phyloP scores from a whole-genome alignment of 371 early-diverging fungal genomes.

The Nematocida sp. region DNA sequence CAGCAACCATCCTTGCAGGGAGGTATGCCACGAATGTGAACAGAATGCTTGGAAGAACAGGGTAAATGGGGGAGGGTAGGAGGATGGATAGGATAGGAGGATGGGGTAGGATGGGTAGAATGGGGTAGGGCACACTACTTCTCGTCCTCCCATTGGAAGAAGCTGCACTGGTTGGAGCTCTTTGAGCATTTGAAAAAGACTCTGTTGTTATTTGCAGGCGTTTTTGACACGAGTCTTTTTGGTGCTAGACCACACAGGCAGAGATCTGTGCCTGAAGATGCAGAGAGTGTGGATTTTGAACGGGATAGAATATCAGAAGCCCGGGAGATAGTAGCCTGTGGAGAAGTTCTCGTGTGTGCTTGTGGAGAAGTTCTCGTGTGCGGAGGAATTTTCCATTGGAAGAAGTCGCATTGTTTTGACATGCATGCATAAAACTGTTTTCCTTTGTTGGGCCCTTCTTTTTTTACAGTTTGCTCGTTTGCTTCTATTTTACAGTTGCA shows the following conservation, averaged over 20 bases:
- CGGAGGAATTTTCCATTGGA: conserved; percentile 60
- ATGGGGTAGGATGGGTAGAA: background rate
- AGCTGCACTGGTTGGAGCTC: conserved; percentile 62
- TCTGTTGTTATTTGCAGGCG: conserved; percentile 59
- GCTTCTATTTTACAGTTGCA: conserved; percentile 67
- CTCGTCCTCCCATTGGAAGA: conserved; percentile 63
- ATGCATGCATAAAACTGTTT: conserved; percentile 65
- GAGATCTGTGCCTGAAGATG: too few relatives aligned
- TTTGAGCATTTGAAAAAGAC: conserved; percentile 64
- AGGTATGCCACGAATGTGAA: background rate
- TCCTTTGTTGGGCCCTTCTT: conserved; percentile 69
- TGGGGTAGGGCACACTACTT: background rate
- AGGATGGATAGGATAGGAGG: background rate
- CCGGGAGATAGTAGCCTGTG: too few relatives aligned
- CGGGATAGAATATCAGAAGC: too few relatives aligned
- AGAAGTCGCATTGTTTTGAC: conserved; percentile 61
- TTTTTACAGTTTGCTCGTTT: conserved; percentile 63
- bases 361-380: too few relatives aligned
- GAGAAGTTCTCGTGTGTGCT: too few relatives aligned
- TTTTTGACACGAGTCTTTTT: conserved; percentile 52
- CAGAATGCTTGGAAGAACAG: background rate
- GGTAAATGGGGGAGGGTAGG: background rate
- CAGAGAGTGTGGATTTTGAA: too few relatives aligned
- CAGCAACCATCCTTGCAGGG: background rate
- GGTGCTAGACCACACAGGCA: conserved; percentile 62